Percentiles rank a stretch among this genome's conserved stretches.
phyloP scores from a whole-genome alignment of 2,329 filamentous ascomycete genomes.

The Fusarium pseudoanthophilum region DNA sequence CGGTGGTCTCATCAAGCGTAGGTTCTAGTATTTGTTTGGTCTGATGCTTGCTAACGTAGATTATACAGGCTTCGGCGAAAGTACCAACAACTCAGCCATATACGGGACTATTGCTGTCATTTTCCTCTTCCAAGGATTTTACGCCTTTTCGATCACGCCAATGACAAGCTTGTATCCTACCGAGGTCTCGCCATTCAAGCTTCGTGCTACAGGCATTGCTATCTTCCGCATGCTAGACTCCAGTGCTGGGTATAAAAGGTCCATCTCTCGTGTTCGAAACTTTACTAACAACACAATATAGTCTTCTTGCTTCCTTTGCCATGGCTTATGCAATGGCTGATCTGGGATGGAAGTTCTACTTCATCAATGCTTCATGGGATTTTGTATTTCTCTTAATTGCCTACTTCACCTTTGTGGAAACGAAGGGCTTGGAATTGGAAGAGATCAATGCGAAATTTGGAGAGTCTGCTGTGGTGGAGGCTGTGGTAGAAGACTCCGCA shows the following conservation, averaged over 20 bases:
- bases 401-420: neutral
- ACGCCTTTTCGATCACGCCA: neutral
- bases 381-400: neutral
- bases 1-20: neutral
- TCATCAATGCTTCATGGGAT: neutral
- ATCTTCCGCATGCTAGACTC: slow-evolving; percentile 9
- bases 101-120: neutral
- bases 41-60: neutral
- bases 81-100: neutral
- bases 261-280: fast-evolving
- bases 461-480: neutral
- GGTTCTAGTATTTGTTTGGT: fast-evolving
- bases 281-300: neutral
- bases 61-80: neutral
- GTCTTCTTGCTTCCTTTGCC: neutral
- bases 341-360: slow-evolving; percentile 3
- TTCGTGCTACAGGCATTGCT: neutral
- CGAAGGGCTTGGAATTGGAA: neutral
- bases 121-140: neutral
- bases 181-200: neutral
- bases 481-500: neutral
- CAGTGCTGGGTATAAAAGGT: neutral
- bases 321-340: slow-evolving; percentile 6
- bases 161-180: slow-evolving; percentile 5
- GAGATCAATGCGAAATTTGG: neutral